phyloP scores from a whole-genome alignment of 257 asterid species.

The Scutellaria galericulata region DNA sequence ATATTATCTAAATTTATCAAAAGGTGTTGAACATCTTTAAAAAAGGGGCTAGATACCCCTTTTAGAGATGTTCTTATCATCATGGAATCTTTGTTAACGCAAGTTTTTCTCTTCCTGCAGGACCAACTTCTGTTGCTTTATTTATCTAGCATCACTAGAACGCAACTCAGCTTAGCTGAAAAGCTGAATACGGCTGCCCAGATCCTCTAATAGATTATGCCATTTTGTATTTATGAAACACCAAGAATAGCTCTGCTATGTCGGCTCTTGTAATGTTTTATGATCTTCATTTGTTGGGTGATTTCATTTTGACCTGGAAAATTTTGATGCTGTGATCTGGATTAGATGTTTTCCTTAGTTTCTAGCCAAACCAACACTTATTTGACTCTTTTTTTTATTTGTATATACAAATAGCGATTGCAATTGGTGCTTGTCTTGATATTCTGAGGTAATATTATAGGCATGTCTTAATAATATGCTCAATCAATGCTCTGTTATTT shows the following conservation, averaged over 20 bases:
- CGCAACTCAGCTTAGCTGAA: conserved; percentile 92
- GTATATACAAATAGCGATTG: too few relatives aligned
- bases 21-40: too few relatives aligned
- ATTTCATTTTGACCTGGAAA: not conserved
- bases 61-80: not conserved
- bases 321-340: not conserved
- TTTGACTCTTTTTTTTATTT: too few relatives aligned
- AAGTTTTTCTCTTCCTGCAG: conserved; percentile 42
- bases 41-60: not conserved
- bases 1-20: too few relatives aligned
- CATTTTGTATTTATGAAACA: not conserved
- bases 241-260: not conserved
- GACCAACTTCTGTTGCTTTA: conserved; percentile 83
- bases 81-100: not conserved
- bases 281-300: conserved; percentile 14
- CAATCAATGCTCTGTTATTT: too few relatives aligned
- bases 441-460: too few relatives aligned
- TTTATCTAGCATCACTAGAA: conserved; percentile 93
- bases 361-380: too few relatives aligned
- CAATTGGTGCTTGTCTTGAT: too few relatives aligned
- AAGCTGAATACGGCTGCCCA: conserved; percentile 97
- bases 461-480: too few relatives aligned
- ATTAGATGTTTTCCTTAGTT: not conserved
- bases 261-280: not conserved
- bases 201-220: conserved; percentile 49